A percentile compares a stretch with the other conserved stretches of the same genome.
These are phyloP conservation scores for Cantharellus anzutake DNA, from an alignment of 768 basidiomycete species.

Conservation along the genomic window DNA sequence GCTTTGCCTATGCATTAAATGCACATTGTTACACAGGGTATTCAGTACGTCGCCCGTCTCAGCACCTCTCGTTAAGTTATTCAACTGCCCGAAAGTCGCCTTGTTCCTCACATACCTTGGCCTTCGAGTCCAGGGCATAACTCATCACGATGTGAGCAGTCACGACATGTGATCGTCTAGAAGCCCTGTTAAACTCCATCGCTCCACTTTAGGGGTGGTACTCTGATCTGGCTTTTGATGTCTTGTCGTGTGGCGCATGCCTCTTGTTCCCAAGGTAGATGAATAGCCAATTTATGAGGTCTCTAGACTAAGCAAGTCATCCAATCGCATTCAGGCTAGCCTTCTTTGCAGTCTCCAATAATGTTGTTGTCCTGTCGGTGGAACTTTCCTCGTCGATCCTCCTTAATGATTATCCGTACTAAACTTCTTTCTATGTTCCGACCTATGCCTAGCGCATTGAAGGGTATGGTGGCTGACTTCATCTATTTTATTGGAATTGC, in stretches of 20 bases:
- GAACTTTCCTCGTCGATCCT: neutral
- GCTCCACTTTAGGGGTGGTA: slow-evolving; percentile 4
- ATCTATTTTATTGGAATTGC: slow-evolving; percentile 7
- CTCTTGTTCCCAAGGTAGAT: slow-evolving; percentile 63
- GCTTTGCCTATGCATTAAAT: neutral
- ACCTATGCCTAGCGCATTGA: slow-evolving; percentile 34
- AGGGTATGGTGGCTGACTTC: slow-evolving; percentile 46
- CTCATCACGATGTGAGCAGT: slow-evolving; percentile 21
- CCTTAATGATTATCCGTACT: neutral
- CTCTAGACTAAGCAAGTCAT: neutral
- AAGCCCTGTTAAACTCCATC: neutral
- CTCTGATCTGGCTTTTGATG: slow-evolving; percentile 59
- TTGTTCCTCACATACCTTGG: slow-evolving; percentile 50
- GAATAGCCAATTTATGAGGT: slow-evolving; percentile 1
- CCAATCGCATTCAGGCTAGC: slow-evolving; percentile 30
- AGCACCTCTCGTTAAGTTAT: no score
- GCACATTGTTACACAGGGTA: slow-evolving; percentile 17
- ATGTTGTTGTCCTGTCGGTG: slow-evolving; percentile 55
- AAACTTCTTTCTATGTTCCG: neutral
- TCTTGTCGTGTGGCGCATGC: slow-evolving; percentile 69
- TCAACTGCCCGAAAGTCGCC: slow-evolving; percentile 17
- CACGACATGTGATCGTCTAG: neutral
- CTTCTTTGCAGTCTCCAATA: slow-evolving; percentile 64
- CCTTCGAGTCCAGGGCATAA: slow-evolving; percentile 45
- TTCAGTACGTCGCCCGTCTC: slow-evolving; percentile 21